phyloP scores from a whole-genome alignment of 805 yeast species.

The Kluyveromyces wickerhamii region DNA sequence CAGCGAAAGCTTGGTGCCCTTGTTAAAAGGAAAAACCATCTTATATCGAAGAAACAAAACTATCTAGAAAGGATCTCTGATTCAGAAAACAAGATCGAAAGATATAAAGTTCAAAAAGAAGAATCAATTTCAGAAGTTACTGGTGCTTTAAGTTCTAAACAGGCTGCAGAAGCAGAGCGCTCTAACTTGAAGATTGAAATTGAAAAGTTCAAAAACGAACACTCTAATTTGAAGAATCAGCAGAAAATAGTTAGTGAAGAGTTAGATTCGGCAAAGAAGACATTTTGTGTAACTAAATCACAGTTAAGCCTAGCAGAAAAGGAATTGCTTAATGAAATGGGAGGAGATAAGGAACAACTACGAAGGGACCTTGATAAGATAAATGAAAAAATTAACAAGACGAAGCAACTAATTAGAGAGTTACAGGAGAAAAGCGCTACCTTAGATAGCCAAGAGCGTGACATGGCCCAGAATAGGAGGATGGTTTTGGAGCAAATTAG shows the following conservation, averaged over 20 bases:
- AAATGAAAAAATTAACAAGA: conserved; percentile 7
- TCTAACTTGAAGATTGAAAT: conserved; percentile 14
- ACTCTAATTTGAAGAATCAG: conserved; percentile 18
- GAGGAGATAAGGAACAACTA: conserved; percentile 26
- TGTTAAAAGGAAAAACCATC: conserved; percentile 10
- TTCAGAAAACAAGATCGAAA: conserved; percentile 24
- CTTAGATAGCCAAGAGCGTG: conserved; percentile 13
- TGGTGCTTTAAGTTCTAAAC: conserved; percentile 10
- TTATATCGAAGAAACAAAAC: conserved; percentile 15
- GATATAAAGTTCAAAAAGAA: conserved; percentile 16
- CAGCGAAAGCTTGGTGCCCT: conserved; percentile 14
- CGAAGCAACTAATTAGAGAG: conserved; percentile 9
- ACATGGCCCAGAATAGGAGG: conserved; percentile 9
- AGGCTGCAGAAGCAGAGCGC: conserved; percentile 14
- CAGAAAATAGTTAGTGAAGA: conserved; percentile 15
- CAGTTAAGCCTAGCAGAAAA: conserved; percentile 22
- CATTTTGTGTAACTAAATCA: conserved; percentile 14
- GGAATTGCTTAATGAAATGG: conserved; percentile 21
- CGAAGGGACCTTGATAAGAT: conserved; percentile 12
- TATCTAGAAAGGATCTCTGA: conserved; percentile 12
- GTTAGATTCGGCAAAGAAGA: conserved; percentile 16
- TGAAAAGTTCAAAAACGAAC: conserved; percentile 13
- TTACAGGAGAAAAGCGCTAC: conserved; percentile 6
- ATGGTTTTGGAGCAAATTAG: conserved; percentile 6
- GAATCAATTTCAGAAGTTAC: conserved; percentile 14